Conservation (phyloP, 768 basidiomycete species). For the Leccinellum rugosiceps region DNA sequence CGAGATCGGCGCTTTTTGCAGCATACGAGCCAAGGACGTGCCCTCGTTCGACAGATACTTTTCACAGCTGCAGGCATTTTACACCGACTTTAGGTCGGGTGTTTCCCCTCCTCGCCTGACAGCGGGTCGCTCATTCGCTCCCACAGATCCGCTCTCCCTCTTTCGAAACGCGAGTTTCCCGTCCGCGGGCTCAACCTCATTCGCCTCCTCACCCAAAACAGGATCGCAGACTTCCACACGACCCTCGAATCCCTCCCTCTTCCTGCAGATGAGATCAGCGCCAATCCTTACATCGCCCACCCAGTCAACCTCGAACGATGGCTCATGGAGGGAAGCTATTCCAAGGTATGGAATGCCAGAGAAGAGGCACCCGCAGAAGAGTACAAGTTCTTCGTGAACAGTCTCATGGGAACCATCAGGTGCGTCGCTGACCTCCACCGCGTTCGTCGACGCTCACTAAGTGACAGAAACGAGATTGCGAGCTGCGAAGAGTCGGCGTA, state of each 20-base stretch:
- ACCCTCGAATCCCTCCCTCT: constrained; percentile 85
- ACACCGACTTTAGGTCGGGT: constrained; percentile 75
- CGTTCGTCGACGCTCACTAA: constrained; percentile 2
- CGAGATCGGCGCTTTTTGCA: constrained; percentile 93
- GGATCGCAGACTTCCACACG: constrained; percentile 97
- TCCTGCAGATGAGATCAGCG: constrained; percentile 61
- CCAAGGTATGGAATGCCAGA: constrained; percentile 95
- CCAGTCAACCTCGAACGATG: constrained; percentile 92
- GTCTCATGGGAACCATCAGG: constrained; percentile 93
- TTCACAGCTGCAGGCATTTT: constrained; percentile 86
- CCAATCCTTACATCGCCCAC: constrained; percentile 75
- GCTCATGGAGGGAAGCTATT: constrained; percentile 99
- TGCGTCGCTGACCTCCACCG: constrained; percentile 29
- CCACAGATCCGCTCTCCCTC: constrained; percentile 67
- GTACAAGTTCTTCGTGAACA: constrained; percentile 92
- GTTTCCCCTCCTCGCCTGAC: not conserved
- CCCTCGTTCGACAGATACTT: constrained; percentile 96
- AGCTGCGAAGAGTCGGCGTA: constrained; percentile 96
- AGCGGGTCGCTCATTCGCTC: not conserved
- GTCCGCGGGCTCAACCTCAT: constrained; percentile 93
- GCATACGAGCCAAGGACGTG: constrained; percentile 83
- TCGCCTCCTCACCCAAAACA: constrained; percentile 90
- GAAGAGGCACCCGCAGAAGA: constrained; percentile 91
- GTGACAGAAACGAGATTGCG: constrained; percentile 87
- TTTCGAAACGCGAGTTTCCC: constrained; percentile 82